phyloP scores from a whole-genome alignment of 2,329 filamentous ascomycete genomes.

The Metarhizium album region DNA sequence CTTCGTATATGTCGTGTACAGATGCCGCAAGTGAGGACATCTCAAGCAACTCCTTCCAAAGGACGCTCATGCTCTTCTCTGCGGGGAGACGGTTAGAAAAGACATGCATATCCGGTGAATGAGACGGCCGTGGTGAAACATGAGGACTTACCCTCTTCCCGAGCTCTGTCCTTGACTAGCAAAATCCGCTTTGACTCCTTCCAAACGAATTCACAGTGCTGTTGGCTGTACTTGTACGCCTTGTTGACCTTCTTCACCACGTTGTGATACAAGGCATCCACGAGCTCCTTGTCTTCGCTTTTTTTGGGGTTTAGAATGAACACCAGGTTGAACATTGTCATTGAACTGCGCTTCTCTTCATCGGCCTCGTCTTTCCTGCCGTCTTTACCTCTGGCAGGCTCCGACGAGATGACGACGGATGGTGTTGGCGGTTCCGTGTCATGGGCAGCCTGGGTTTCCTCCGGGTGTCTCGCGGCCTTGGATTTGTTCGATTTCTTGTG shows the following conservation, averaged over 20 bases:
- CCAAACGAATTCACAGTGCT: conserved; percentile 82
- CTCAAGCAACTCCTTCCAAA: conserved; percentile 62
- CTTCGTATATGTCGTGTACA: conserved; percentile 71
- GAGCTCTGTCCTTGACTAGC: conserved; percentile 68
- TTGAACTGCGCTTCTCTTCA: conserved; percentile 54
- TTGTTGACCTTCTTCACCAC: conserved; percentile 89
- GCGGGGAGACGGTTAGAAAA: neutral
- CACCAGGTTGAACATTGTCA: conserved; percentile 97
- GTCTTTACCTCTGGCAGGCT: conserved; percentile 17
- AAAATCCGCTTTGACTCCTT: conserved; percentile 79
- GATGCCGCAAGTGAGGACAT: conserved; percentile 71
- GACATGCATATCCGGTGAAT: neutral
- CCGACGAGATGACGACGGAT: conserved; percentile 14
- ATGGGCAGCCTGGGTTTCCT: conserved; percentile 19
- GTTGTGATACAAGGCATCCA: conserved; percentile 72
- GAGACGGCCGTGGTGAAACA: neutral
- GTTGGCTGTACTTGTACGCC: conserved; percentile 85
- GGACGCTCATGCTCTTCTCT: conserved; percentile 49
- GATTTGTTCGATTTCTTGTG: conserved; percentile 40
- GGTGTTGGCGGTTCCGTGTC: conserved; percentile 17
- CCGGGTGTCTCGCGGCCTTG: conserved; percentile 22
- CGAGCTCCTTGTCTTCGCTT: conserved; percentile 63
- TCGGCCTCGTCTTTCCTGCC: conserved; percentile 37
- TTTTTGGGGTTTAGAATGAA: conserved; percentile 78
- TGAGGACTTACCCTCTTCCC: conserved; percentile 47